Conservation (phyloP, 257 asterid species). For the Jacaranda copaia region DNA sequence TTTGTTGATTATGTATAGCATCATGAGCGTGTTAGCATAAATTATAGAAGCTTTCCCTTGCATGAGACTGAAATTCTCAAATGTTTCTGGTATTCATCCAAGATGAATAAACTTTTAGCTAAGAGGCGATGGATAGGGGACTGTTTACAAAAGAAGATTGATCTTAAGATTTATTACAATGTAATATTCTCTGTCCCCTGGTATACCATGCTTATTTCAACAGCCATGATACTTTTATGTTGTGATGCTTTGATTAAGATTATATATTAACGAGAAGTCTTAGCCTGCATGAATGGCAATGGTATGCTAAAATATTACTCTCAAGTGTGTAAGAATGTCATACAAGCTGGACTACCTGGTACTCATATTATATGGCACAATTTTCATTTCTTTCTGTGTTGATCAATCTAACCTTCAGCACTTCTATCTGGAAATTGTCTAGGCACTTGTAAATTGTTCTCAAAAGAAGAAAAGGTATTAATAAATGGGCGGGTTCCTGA, state of each 20-base stretch:
- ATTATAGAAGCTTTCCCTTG: neutral
- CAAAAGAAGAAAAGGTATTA: slow-evolving; percentile 74
- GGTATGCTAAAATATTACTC: neutral
- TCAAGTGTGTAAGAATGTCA: neutral
- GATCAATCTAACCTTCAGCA: slow-evolving; percentile 24
- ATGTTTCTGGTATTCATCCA: neutral
- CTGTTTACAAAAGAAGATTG: slow-evolving; percentile 1
- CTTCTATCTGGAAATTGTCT: slow-evolving; percentile 26
- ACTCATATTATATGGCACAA: slow-evolving; percentile 26
- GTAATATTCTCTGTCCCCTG: neutral
- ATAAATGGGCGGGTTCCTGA: slow-evolving; percentile 79
- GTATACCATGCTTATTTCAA: slow-evolving; percentile 4
- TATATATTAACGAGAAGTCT: slow-evolving; percentile 17
- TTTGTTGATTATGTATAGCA: neutral
- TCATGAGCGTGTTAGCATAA: neutral
- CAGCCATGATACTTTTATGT: slow-evolving; percentile 2
- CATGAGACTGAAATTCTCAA: neutral
- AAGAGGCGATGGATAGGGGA: neutral
- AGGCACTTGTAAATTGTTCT: slow-evolving; percentile 76
- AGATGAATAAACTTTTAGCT: neutral
- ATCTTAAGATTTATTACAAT: neutral
- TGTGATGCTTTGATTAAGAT: slow-evolving; percentile 21
- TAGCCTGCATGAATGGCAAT: neutral
- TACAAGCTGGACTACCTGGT: slow-evolving; percentile 1
- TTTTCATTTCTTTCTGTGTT: slow-evolving; percentile 1